Base-by-base conservation (phyloP, 768 basidiomycete genomes). In the Leucocoprinus sp. region DNA sequence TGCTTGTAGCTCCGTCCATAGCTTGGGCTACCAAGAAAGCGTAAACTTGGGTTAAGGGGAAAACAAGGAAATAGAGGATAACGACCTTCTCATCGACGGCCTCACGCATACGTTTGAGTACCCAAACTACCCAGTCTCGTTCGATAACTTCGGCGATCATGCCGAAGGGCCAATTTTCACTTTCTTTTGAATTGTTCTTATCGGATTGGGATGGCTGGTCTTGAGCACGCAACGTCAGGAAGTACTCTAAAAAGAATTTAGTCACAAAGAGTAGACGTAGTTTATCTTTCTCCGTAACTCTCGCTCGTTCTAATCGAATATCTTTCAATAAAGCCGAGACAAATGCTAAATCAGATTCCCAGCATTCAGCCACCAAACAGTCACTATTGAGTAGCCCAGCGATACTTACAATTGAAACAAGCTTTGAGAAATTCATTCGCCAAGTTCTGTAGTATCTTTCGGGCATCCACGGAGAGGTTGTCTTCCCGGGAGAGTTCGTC, bases 271-370 rank as follows among this genome's bases (percentile, higher is more conserved):
- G 72, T 19, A 96, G 70, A 5, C 96, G 82, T 45, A 93, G 75
- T 57, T 93, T 84, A 60, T 98, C 96, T 55, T 92, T 90, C 57
- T 96, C 92, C n/a, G 84, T 83, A 51, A 99, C 81, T 63, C 93
- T 93, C 43, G 84, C 74, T 36, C 93, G 75, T 64, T 98, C 90
- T 49, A 88, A 87, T 48, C 84, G 80, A 60, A 99, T 97, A 58
- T 98, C 96, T 64, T 86, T 93, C 50, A 98, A 69, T 26, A 98
- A 68, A 2, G 79, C 79, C 12, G 78, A 66, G 39, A 98, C 75
- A 65, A 98, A 93, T n/a, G 80, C 92, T 96, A 59, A n/a, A 37
- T 14, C 37, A 33, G 28, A 14, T 34, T 21, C 22, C 43, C 31
- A 45, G 44, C 45, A 27, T 39, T 44, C 29, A 43, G 18, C 39